Base-by-base conservation (phyloP, 2,329 filamentous ascomycete genomes). In the Epicoccum nigrum region DNA sequence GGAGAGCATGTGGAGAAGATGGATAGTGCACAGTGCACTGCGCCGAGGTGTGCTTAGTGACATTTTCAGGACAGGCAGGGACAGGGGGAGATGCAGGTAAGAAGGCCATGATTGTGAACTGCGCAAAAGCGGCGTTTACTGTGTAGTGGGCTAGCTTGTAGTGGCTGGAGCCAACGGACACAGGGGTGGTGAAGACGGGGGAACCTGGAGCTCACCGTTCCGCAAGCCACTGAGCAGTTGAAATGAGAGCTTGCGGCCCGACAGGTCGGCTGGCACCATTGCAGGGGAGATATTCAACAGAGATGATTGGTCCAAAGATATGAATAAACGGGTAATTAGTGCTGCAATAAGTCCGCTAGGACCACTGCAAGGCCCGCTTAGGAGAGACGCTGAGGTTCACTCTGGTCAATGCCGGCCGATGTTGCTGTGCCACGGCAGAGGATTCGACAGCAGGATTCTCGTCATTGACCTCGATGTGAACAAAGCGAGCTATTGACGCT, bases 1-100 rank as follows among this genome's bases (percentile, higher is more conserved):
- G 63, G 59, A 67, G 63, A 65, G 66, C 62, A 63, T 71, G 69
- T 72, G 70, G 68, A 70, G 68, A 68, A 58, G 61, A 61, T 59
- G 64, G 62, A 65, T 63, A 65, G 66, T 68, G 67, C 64, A 60
- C 64, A 62, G 62, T 62, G 64, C 62, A 60, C 64, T 58, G 58
- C 64, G 62, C 61, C 58, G 53, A 57, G 54, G 30, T 40, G 30
- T 40, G 55, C 25, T 55, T 59, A 64, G 61, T 61, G 56, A 56
- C 59, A 57, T 39, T 19, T 58, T 45, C 51, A 60, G 60, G 49
- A 55, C 44, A 27, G 44, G 52, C 68, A 68, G 56, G 69, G 68
- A 65, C 62, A 60, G 50, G 65, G 61, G 40, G 27, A 13, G 48
- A 55, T 66, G 65, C 62, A 60, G 37, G 56, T 56, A 61, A 61